Percentiles rank a stretch among this genome's conserved stretches.
Conservation (phyloP, 1,284 basidiomycete species). For the Microbotryum lychnidis-dioicae region DNA sequence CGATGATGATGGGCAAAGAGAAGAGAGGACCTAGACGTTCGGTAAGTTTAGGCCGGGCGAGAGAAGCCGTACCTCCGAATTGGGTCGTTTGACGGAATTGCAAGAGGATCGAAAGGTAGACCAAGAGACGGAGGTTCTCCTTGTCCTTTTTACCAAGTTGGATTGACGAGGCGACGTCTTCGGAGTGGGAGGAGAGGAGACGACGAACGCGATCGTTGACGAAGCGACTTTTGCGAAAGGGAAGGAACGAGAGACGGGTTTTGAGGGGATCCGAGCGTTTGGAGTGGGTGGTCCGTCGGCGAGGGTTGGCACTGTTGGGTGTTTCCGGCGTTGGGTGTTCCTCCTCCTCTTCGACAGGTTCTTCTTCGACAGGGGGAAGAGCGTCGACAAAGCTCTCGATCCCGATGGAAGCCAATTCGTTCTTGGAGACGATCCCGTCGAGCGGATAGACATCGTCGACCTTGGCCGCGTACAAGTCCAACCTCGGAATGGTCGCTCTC, state of each 20-base stretch:
- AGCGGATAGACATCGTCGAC: constrained; percentile 68
- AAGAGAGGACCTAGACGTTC: constrained; percentile 31
- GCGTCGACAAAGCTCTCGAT: constrained; percentile 39
- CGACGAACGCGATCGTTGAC: too few relatives aligned
- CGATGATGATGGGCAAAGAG: constrained; percentile 48
- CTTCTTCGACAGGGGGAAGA: too few relatives aligned
- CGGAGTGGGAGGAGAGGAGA: too few relatives aligned
- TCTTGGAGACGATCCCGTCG: constrained; percentile 62
- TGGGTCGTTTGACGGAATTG: constrained; percentile 51
- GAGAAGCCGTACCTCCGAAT: constrained; percentile 11
- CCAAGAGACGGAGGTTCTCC: constrained; percentile 23
- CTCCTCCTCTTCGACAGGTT: too few relatives aligned
- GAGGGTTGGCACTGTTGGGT: too few relatives aligned
- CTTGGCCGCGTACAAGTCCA: constrained; percentile 55
- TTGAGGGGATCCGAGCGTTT: constrained; percentile 47
- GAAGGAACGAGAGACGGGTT: constrained; percentile 53
- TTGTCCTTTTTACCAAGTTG: constrained; percentile 11
- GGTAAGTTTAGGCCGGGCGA: constrained; percentile 43
- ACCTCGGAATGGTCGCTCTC: constrained; percentile 61
- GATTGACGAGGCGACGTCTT: too few relatives aligned
- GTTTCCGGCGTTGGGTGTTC: too few relatives aligned
- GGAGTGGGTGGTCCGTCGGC: constrained; percentile 33
- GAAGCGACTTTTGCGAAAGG: constrained; percentile 42
- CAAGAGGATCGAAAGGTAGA: constrained; percentile 70
- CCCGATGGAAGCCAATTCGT: constrained; percentile 50